These are phyloP conservation scores for Backusella tuberculispora DNA, from an alignment of 192 early-diverging fungal species.

Conservation along the genomic window DNA sequence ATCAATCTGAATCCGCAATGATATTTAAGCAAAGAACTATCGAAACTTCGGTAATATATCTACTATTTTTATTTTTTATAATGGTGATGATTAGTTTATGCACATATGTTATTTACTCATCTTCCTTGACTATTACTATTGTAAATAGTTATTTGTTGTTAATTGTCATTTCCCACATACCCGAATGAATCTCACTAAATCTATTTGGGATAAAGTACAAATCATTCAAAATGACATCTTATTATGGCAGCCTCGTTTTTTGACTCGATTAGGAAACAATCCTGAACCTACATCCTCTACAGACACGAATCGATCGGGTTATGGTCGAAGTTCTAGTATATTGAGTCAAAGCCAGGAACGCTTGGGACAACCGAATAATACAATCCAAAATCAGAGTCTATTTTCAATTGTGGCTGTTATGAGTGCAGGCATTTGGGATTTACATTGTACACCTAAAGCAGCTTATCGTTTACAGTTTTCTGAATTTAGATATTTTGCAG, in stretches of 20 bases:
- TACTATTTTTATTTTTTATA: neutral
- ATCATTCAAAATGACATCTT: slow-evolving; percentile 48
- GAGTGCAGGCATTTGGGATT: slow-evolving; percentile 35
- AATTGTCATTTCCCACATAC: slow-evolving; percentile 48
- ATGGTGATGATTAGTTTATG: neutral
- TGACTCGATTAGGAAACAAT: neutral
- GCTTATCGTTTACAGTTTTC: slow-evolving; percentile 39
- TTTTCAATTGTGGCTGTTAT: slow-evolving; percentile 30
- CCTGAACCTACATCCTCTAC: neutral
- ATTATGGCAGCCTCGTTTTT: slow-evolving; percentile 46
- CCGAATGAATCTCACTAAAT: slow-evolving; percentile 37
- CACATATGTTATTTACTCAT: neutral
- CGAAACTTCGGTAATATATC: slow-evolving; percentile 58
- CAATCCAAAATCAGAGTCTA: slow-evolving; percentile 8
- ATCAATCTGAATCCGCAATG: slow-evolving; percentile 58
- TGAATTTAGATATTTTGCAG: slow-evolving; percentile 55
- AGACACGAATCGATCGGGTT: neutral
- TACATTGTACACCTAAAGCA: slow-evolving; percentile 8
- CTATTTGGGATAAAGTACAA: slow-evolving; percentile 45
- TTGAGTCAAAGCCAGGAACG: slow-evolving; percentile 37
- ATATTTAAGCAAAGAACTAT: slow-evolving; percentile 60
- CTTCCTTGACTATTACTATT: neutral
- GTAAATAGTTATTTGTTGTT: slow-evolving; percentile 40
- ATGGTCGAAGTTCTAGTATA: slow-evolving; percentile 13
- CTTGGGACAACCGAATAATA: neutral